Conservation (phyloP, 1,284 basidiomycete genomes). For the Exobasidium cylindrosporum region DNA sequence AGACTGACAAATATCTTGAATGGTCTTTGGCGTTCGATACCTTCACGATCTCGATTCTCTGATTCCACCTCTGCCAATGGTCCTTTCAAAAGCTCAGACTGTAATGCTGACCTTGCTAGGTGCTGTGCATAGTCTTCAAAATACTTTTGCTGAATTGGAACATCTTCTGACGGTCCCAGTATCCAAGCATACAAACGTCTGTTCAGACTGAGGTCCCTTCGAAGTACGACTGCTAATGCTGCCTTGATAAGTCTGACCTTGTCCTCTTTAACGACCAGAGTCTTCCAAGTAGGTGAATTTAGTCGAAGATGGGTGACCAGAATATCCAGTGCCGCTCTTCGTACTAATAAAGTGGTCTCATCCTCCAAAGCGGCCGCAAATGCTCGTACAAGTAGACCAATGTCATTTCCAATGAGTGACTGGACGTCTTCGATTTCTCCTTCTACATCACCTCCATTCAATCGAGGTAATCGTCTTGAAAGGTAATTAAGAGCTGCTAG, state of each 20-base stretch:
- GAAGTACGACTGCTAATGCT: constrained; percentile 59
- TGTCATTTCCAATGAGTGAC: constrained; percentile 64
- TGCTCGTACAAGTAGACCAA: constrained; percentile 86
- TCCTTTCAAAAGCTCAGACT: constrained; percentile 18
- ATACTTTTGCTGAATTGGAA: constrained; percentile 45
- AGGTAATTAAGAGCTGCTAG: constrained; percentile 85
- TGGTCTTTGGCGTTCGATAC: constrained; percentile 70
- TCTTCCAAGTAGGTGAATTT: constrained; percentile 27
- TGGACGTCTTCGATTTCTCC: constrained; percentile 17
- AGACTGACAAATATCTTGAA: constrained; percentile 94
- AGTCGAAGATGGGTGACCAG: constrained; percentile 39
- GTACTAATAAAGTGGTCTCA: constrained; percentile 65
- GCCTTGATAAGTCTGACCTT: constrained; percentile 39
- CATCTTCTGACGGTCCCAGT: constrained; percentile 73
- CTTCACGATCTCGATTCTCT: constrained; percentile 61
- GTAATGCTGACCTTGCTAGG: constrained; percentile 28
- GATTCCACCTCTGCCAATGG: neutral
- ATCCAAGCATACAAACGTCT: constrained; percentile 91
- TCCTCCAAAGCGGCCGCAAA: constrained; percentile 81
- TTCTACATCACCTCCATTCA: constrained; percentile 19
- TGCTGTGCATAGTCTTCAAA: constrained; percentile 30
- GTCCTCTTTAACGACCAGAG: constrained; percentile 25
- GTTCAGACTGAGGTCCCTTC: constrained; percentile 88
- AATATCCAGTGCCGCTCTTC: constrained; percentile 45
- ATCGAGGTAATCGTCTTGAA: constrained; percentile 68